Conservation (phyloP, 768 basidiomycete genomes). For the Psilocybe subaeruginosa region DNA sequence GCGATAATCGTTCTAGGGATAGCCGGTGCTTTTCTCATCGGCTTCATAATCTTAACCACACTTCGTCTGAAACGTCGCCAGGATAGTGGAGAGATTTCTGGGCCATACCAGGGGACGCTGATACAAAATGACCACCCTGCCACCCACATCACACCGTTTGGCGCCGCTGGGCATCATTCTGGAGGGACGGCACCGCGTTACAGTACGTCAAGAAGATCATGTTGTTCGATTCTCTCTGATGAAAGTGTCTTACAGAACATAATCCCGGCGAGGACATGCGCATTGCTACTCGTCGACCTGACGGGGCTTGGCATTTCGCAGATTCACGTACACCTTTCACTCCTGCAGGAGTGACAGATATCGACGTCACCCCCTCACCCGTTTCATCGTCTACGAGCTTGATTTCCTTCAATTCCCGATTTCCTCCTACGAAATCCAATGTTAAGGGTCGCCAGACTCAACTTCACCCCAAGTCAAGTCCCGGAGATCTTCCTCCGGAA, state of each 20-base stretch:
- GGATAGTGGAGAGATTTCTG: constrained; percentile 18
- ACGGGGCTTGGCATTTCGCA: constrained; percentile 60
- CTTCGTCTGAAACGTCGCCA: constrained; percentile 34
- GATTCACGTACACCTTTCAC: constrained; percentile 43
- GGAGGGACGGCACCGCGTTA: constrained; percentile 37
- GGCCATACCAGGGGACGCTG: constrained; percentile 33
- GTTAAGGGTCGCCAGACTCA: not conserved
- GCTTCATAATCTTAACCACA: constrained; percentile 32
- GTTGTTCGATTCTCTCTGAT: not conserved
- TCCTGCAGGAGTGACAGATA: constrained; percentile 39
- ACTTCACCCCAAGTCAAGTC: not conserved
- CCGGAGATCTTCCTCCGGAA: constrained; percentile 16
- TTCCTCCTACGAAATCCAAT: constrained; percentile 23
- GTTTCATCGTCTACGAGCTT: constrained; percentile 22
- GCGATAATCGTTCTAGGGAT: constrained; percentile 34
- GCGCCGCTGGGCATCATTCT: constrained; percentile 28
- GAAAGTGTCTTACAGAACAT: constrained; percentile 37
- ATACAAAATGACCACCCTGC: constrained; percentile 39
- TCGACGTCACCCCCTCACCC: constrained; percentile 34
- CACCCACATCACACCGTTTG: constrained; percentile 45
- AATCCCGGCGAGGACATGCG: constrained; percentile 61
- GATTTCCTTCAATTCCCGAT: constrained; percentile 20
- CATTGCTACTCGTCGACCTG: constrained; percentile 51
- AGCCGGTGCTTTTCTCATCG: constrained; percentile 32
- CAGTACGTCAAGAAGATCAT: constrained; percentile 30